phyloP scores from a whole-genome alignment of 1,139 yeast genomes.

The Sugiyamaella neomexicana region DNA sequence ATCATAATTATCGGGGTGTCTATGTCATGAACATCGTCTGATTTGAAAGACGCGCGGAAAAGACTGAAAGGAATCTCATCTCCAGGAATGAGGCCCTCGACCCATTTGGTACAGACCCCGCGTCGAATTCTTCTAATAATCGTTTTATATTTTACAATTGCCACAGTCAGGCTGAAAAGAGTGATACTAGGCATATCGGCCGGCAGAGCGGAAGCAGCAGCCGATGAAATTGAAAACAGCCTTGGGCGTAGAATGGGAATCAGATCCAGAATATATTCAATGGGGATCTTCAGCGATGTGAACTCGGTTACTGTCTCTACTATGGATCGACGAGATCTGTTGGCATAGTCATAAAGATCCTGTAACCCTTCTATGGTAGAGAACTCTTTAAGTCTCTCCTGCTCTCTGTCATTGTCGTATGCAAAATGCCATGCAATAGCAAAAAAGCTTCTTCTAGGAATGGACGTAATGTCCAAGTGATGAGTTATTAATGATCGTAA shows the following conservation, averaged over 20 bases:
- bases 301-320: slow-evolving; percentile 84
- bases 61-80: slow-evolving; percentile 58
- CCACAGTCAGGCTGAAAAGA: slow-evolving; percentile 66
- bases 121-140: slow-evolving; percentile 69
- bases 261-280: slow-evolving; percentile 69
- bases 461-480: slow-evolving; percentile 77
- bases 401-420: slow-evolving; percentile 59
- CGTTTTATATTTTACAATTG: slow-evolving; percentile 84
- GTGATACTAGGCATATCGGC: slow-evolving; percentile 20
- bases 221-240: slow-evolving; percentile 77
- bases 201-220: slow-evolving; percentile 29
- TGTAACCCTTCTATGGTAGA: slow-evolving; percentile 63
- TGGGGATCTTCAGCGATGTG: slow-evolving; percentile 67
- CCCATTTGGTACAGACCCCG: slow-evolving; percentile 84
- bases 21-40: slow-evolving; percentile 34
- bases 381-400: slow-evolving; percentile 73
- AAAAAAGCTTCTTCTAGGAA: slow-evolving; percentile 85
- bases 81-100: slow-evolving; percentile 51
- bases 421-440: slow-evolving; percentile 67
- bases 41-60: slow-evolving; percentile 43
- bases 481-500: slow-evolving; percentile 70
- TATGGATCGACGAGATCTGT: slow-evolving; percentile 85
- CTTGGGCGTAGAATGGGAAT: slow-evolving; percentile 80
- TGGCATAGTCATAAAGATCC: slow-evolving; percentile 84
- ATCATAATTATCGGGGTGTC: slow-evolving; percentile 62